Evolutionary conservation across 208 protist species (phyloP).

Genomic region (Tetramitus jugosus): DNA sequence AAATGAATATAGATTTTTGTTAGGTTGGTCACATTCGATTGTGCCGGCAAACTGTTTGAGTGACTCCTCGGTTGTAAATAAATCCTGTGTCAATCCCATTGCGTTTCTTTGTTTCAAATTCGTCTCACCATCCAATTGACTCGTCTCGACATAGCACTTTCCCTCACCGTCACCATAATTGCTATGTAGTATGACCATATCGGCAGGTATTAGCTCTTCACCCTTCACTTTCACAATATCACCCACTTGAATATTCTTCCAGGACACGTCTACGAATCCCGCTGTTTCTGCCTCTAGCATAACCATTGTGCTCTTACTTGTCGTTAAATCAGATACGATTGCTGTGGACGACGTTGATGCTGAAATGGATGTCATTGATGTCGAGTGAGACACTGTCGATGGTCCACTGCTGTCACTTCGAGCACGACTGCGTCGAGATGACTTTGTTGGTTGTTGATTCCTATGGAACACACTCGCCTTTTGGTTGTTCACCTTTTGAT

Average conservation of each 20-base stretch:
- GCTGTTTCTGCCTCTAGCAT: no score
- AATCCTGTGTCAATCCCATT: neutral
- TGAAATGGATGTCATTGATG: no score
- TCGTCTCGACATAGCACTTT: constrained; percentile 37
- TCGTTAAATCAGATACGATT: no score
- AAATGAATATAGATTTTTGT: constrained; percentile 31
- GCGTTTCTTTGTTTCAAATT: constrained; percentile 34
- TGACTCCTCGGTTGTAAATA: neutral
- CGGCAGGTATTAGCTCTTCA: constrained; percentile 28
- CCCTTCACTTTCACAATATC: constrained; percentile 31
- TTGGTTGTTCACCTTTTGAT: no score
- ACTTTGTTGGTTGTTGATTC: no score
- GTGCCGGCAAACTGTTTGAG: neutral
- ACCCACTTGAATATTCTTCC: constrained; percentile 59
- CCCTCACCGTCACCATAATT: constrained; percentile 24
- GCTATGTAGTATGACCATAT: constrained; percentile 33
- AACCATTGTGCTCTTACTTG: no score
- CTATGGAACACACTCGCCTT: no score
- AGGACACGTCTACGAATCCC: neutral
- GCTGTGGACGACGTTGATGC: no score
- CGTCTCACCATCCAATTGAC: constrained; percentile 48
- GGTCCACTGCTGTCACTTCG: no score
- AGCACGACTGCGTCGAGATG: no score
- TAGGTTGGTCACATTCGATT: constrained; percentile 11
- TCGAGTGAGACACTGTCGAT: no score